Evolutionary conservation across 768 basidiomycete species (phyloP), one percentile per base, ranked within the genome.

Genomic region (Dentipellis fragilis): DNA sequence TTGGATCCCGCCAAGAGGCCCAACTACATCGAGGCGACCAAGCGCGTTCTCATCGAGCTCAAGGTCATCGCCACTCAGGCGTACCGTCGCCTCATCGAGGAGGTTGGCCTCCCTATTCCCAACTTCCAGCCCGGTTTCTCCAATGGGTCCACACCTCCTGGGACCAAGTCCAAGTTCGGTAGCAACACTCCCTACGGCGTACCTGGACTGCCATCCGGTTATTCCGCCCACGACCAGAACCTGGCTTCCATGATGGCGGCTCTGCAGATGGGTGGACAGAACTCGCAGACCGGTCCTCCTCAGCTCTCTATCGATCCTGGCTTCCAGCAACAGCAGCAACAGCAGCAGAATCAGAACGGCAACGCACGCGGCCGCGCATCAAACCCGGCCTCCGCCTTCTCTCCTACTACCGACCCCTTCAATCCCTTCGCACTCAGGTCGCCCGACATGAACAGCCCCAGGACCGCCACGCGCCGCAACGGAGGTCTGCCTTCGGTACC

Each of bases 51-150:
- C 57, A 89, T 90, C 48, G 86, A 89, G 64, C 75, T 98, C 55
- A 93, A 94, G 72, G 94, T 94, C 45, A 87, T 89, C 53, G 85
- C 89, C n/a, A 91, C 91, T 5, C 93, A 94, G 63, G 91, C 93
- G 12, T 98, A 97, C 69, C 85, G 92, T 58, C 80, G 90, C 57
- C 76, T 98, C 49, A 89, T 96, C 54, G 93, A 96, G 68, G 94
- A 95, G 71, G 93, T 96, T 59, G 93, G 94, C 11, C 72, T 97
- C 46, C 89, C 91, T 6, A 86, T 93, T 49, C 89, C 88, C 54
- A 91, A 85, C 72, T 86, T 89, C 70, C 87, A 90, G 69, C 84
- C 89, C 11, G 83, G 83, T 12, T 90, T 89, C 68, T 75, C 81
- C 14, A 71, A 71, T 23, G 83, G 81, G 58, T 79, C 78, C 57